A percentile compares a stretch with the other conserved stretches of the same genome.
Evolutionary conservation across 2,329 filamentous ascomycete genomes (phyloP).

Genomic region (Albifimbria verrucaria): DNA sequence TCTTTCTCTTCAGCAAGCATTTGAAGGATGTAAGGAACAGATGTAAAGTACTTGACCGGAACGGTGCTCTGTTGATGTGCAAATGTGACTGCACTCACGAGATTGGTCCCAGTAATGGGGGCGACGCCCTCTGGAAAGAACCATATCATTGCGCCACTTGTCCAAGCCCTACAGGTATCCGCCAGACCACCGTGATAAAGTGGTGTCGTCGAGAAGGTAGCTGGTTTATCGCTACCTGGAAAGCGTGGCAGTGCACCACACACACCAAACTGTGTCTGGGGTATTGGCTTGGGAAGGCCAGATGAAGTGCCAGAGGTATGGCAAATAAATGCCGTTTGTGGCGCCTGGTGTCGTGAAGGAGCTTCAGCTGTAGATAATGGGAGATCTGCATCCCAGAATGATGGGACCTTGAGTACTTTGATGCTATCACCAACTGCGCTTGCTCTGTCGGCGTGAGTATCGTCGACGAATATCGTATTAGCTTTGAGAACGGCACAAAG

Average conservation of each 20-base stretch:
- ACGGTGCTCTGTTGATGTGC: slow-evolving; percentile 22
- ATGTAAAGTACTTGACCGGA: slow-evolving; percentile 55
- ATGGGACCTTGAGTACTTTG: slow-evolving; percentile 8
- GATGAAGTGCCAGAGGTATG: slow-evolving; percentile 65
- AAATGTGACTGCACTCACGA: slow-evolving; percentile 42
- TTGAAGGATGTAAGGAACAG: slow-evolving; percentile 57
- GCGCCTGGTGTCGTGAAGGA: neutral
- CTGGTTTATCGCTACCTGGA: slow-evolving; percentile 24
- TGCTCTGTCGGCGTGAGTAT: slow-evolving; percentile 9
- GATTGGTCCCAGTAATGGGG: slow-evolving; percentile 54
- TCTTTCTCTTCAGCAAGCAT: slow-evolving; percentile 42
- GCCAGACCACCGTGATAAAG: slow-evolving; percentile 64
- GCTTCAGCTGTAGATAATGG: slow-evolving; percentile 24
- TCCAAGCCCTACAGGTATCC: slow-evolving; percentile 61
- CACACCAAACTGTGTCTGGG: slow-evolving; percentile 47
- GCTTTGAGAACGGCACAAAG: slow-evolving; percentile 47
- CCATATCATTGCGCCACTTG: slow-evolving; percentile 57
- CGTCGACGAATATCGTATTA: slow-evolving; percentile 42
- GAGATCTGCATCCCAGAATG: slow-evolving; percentile 1
- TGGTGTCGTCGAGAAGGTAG: slow-evolving; percentile 63
- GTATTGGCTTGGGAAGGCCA: slow-evolving; percentile 60
- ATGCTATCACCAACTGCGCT: neutral
- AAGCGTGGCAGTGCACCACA: slow-evolving; percentile 53
- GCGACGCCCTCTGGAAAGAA: slow-evolving; percentile 55
- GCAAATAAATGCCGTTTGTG: slow-evolving; percentile 47